Evolutionary conservation across 192 early-diverging fungal genomes (phyloP).

Genomic region (Coemansia sp.): DNA sequence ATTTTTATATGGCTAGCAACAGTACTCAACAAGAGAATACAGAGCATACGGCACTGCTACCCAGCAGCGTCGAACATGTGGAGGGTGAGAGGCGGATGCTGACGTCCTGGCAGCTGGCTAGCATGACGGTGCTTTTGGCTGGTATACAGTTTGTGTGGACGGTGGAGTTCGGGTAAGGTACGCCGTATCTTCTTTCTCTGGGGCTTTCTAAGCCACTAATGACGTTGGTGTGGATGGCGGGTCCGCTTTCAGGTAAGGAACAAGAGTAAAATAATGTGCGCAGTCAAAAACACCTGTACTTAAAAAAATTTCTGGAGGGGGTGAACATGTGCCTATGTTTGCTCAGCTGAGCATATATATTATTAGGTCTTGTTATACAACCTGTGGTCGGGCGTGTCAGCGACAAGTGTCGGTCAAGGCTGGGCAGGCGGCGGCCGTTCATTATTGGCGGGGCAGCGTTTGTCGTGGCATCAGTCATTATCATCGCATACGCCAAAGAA

Average conservation of each 20-base stretch:
- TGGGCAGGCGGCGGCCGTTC: conserved; percentile 83
- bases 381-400: conserved; percentile 82
- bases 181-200: conserved; percentile 82
- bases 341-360: background rate
- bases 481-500: conserved; percentile 47
- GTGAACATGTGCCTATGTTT: background rate
- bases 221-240: conserved; percentile 94
- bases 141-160: conserved; percentile 59
- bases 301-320: background rate
- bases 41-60: conserved; percentile 25
- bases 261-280: background rate
- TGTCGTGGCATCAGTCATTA: conserved; percentile 37
- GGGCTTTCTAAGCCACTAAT: conserved; percentile 80
- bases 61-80: background rate
- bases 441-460: conserved; percentile 70
- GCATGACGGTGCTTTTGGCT: conserved; percentile 50
- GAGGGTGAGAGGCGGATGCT: conserved; percentile 28
- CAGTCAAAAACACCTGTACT: background rate
- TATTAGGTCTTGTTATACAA: conserved; percentile 65
- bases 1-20: background rate
- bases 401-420: conserved; percentile 65
- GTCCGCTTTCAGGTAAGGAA: conserved; percentile 69
- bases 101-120: conserved; percentile 28
- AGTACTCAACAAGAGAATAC: background rate
- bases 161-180: conserved; percentile 64